phyloP scores from a whole-genome alignment of 495 filamentous ascomycete genomes.

The Diplogelasinospora grovesii region DNA sequence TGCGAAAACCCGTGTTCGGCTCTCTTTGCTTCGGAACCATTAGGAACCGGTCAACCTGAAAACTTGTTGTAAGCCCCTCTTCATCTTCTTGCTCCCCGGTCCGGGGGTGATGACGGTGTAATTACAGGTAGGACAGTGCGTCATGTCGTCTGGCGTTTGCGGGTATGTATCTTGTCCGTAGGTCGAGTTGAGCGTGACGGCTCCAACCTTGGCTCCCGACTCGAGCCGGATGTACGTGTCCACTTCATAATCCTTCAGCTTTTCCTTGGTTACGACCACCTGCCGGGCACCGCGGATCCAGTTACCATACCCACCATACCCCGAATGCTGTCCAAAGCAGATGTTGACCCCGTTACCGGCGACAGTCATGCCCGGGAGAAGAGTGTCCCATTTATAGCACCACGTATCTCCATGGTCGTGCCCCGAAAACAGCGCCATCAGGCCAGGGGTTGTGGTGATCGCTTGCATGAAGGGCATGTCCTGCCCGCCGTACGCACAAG shows the following conservation, averaged over 20 bases:
- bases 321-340: constrained; percentile 65
- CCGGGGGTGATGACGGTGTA: too few species aligned
- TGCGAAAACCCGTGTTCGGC: too few species aligned
- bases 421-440: constrained; percentile 59
- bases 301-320: constrained; percentile 65
- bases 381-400: constrained; percentile 46
- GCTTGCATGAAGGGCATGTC: constrained; percentile 63
- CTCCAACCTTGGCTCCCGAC: constrained; percentile 46
- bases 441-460: constrained; percentile 45
- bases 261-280: constrained; percentile 39
- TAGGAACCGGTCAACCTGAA: too few species aligned
- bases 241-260: constrained; percentile 32
- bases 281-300: constrained; percentile 57
- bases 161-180: constrained; percentile 58
- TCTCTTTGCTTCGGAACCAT: too few species aligned
- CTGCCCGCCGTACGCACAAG: constrained; percentile 43
- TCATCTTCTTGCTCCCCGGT: too few species aligned
- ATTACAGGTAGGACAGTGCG: constrained; percentile 11
- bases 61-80: too few species aligned
- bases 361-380: constrained; percentile 23
- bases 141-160: constrained; percentile 30
- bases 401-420: constrained; percentile 69
- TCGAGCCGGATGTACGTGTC: constrained; percentile 65
- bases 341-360: constrained; percentile 38
- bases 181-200: constrained; percentile 59